phyloP scores from a whole-genome alignment of 1,139 yeast genomes.

The Kurtzmaniella quercitrusa region DNA sequence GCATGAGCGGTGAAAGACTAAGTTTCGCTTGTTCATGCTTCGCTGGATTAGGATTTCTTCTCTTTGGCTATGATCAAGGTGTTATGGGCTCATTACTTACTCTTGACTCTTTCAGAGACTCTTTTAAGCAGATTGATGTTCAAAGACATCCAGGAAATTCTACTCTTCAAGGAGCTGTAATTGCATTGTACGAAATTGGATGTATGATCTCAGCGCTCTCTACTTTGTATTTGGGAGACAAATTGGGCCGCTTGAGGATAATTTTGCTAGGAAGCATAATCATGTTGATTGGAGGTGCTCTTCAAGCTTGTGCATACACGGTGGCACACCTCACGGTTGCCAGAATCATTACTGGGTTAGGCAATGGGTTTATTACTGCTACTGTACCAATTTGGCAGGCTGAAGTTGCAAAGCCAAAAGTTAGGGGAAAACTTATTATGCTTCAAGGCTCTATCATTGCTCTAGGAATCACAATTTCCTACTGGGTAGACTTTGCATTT shows the following conservation, averaged over 20 bases:
- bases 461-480: constrained; percentile 36
- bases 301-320: constrained; percentile 30
- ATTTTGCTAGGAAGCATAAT: constrained; percentile 29
- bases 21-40: constrained; percentile 23
- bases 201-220: constrained; percentile 32
- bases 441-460: constrained; percentile 36
- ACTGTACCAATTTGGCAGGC: constrained; percentile 40
- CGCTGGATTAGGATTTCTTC: constrained; percentile 29
- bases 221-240: constrained; percentile 33
- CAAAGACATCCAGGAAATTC: constrained; percentile 16
- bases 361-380: constrained; percentile 34
- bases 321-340: constrained; percentile 34
- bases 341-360: constrained; percentile 41
- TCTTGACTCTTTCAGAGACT: constrained; percentile 29
- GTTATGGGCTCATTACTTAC: constrained; percentile 46
- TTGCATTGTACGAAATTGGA: constrained; percentile 36
- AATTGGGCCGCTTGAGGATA: constrained; percentile 27
- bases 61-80: constrained; percentile 49
- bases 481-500: constrained; percentile 44
- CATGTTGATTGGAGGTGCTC: constrained; percentile 32
- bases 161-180: constrained; percentile 30
- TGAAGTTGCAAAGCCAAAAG: constrained; percentile 31
- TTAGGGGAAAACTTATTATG: constrained; percentile 32
- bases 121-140: constrained; percentile 34
- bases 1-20: constrained; percentile 22